These are phyloP conservation scores for Trifolium dubium DNA, from an alignment of 306 rosid species.

Conservation along the genomic window DNA sequence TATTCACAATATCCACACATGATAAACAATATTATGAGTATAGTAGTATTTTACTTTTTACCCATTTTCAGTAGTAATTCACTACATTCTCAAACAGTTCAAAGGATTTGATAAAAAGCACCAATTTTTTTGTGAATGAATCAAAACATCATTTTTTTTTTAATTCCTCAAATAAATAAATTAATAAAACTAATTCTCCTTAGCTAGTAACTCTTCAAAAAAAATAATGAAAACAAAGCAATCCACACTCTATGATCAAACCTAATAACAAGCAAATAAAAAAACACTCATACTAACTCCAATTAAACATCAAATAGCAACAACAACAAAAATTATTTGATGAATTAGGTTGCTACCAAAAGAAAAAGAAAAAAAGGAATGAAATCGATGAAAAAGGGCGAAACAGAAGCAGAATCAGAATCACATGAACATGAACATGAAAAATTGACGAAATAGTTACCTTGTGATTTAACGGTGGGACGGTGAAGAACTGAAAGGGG, in stretches of 20 bases:
- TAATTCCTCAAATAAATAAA: conserved; percentile 8
- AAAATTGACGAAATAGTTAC: conserved; percentile 44
- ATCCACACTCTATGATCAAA: conserved; percentile 41
- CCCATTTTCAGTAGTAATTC: conserved; percentile 15
- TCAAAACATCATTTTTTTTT: conserved; percentile 22
- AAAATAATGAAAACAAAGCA: background rate
- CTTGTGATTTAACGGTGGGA: too few relatives aligned
- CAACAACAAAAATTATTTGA: background rate
- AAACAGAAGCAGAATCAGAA: background rate
- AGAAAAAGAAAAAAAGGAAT: background rate
- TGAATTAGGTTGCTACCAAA: conserved; percentile 34
- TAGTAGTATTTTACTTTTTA: background rate
- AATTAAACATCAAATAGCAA: conserved; percentile 16
- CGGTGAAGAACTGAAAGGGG: too few relatives aligned
- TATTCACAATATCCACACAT: background rate
- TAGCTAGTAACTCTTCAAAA: background rate
- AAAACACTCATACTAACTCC: conserved; percentile 10
- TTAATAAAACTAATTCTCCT: background rate
- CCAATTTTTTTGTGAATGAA: background rate
- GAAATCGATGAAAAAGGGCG: conserved; percentile 14
- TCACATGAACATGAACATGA: background rate
- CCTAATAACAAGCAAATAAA: conserved; percentile 5
- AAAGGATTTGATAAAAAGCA: background rate
- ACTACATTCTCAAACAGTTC: conserved; percentile 1
- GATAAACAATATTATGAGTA: conserved; percentile 1